These are phyloP conservation scores for Crithidia expoeki DNA, from an alignment of 208 protist species.

Conservation along the genomic window DNA sequence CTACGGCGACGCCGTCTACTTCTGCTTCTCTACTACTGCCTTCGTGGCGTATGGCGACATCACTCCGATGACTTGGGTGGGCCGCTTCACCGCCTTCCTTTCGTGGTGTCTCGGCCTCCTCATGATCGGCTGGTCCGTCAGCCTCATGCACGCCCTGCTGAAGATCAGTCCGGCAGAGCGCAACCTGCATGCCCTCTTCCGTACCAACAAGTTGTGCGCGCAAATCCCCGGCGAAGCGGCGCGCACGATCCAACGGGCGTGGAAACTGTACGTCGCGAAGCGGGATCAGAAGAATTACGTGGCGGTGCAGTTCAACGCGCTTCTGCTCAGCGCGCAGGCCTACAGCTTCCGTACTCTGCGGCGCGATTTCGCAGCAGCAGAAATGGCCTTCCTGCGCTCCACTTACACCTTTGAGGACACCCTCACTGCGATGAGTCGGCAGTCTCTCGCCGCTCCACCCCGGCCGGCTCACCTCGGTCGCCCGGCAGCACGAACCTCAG, in stretches of 20 bases:
- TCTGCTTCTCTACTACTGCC: constrained; percentile 54
- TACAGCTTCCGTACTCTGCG: constrained; percentile 56
- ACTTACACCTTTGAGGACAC: constrained; percentile 54
- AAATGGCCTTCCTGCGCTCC: constrained; percentile 53
- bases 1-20: constrained; percentile 58
- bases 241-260: constrained; percentile 68
- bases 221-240: constrained; percentile 60
- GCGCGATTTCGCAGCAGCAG: constrained; percentile 34
- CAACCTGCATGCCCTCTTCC: constrained; percentile 68
- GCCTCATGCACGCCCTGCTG: constrained; percentile 45
- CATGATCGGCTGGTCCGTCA: constrained; percentile 53
- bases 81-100: constrained; percentile 55
- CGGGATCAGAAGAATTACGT: constrained; percentile 39
- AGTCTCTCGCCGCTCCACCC: constrained; percentile 25
- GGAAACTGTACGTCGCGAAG: constrained; percentile 58
- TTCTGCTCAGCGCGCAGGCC: constrained; percentile 54
- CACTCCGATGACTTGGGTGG: constrained; percentile 43
- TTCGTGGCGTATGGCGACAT: constrained; percentile 67
- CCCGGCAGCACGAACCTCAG: constrained; percentile 14
- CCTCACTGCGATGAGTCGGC: constrained; percentile 34
- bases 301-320: constrained; percentile 60
- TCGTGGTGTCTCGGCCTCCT: constrained; percentile 50
- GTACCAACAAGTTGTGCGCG: constrained; percentile 62
- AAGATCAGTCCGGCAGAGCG: constrained; percentile 47
- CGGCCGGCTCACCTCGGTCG: constrained; percentile 27